phyloP scores from a whole-genome alignment of 2,329 filamentous ascomycete species.

The Fusarium pseudonygamai region DNA sequence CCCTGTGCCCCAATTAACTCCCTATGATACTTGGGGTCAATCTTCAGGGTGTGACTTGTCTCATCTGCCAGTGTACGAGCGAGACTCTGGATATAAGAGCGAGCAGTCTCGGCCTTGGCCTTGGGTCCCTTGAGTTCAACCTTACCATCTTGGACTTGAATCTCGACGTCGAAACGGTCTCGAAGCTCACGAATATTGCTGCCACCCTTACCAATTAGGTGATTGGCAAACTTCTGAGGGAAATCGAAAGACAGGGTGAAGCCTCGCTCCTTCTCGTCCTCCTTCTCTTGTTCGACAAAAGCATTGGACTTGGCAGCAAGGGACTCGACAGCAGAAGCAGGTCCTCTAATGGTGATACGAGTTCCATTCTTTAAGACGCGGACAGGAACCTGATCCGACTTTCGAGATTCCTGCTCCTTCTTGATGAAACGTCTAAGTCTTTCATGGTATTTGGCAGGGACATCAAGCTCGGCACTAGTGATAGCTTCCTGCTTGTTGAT shows the following conservation, averaged over 20 bases:
- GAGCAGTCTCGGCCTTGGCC: slow-evolving; percentile 90
- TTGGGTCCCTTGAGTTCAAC: slow-evolving; percentile 96
- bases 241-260: slow-evolving; percentile 90
- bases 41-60: slow-evolving; percentile 84
- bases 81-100: slow-evolving; percentile 80
- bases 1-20: slow-evolving; percentile 93
- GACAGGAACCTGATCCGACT: slow-evolving; percentile 67
- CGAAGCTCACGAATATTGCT: slow-evolving; percentile 73
- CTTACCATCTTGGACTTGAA: slow-evolving; percentile 93
- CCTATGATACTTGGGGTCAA: slow-evolving; percentile 92
- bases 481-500: slow-evolving; percentile 69
- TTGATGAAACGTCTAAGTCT: slow-evolving; percentile 71
- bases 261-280: slow-evolving; percentile 92
- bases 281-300: slow-evolving; percentile 87
- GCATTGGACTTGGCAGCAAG: slow-evolving; percentile 77
- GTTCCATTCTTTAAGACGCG: slow-evolving; percentile 68
- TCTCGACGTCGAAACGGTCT: slow-evolving; percentile 74
- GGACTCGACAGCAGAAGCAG: slow-evolving; percentile 74
- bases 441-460: slow-evolving; percentile 71
- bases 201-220: slow-evolving; percentile 76
- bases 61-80: slow-evolving; percentile 90
- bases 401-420: slow-evolving; percentile 67
- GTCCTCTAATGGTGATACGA: slow-evolving; percentile 79
- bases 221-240: slow-evolving; percentile 92
- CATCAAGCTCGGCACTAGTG: slow-evolving; percentile 61